These are phyloP conservation scores for Phytomonas sp. DNA, from an alignment of 208 protist genomes.

Conservation along the genomic window DNA sequence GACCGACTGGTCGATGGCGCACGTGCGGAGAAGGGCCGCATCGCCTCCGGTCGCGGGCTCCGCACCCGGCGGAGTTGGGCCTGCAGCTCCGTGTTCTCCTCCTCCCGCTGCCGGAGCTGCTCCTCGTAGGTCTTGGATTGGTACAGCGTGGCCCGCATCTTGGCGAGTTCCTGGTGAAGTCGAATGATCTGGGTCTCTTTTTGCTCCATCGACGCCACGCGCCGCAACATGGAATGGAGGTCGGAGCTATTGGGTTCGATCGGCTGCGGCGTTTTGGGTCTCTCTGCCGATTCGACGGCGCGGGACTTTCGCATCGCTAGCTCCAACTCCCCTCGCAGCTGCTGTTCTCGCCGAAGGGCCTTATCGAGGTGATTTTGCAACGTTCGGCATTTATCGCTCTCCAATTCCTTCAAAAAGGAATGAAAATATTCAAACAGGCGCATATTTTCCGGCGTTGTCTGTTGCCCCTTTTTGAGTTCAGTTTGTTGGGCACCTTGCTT, in stretches of 20 bases:
- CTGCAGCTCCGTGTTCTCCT: slow-evolving; percentile 29
- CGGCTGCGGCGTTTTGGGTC: background rate
- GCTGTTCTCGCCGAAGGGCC: background rate
- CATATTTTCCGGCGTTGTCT: background rate
- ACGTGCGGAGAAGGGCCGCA: slow-evolving; percentile 5
- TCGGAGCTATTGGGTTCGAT: background rate
- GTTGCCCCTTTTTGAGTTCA: slow-evolving; percentile 27
- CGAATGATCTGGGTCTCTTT: slow-evolving; percentile 24
- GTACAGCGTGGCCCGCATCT: slow-evolving; percentile 33
- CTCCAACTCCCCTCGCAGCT: background rate
- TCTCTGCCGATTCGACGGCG: background rate
- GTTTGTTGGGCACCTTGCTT: slow-evolving; percentile 35
- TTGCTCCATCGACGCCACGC: slow-evolving; percentile 6
- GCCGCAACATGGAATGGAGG: background rate
- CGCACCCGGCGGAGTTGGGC: slow-evolving; percentile 27
- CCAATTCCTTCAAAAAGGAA: background rate
- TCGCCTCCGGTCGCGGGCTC: slow-evolving; percentile 22
- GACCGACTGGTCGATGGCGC: background rate
- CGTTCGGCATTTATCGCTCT: background rate
- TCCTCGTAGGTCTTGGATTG: slow-evolving; percentile 11
- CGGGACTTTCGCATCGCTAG: slow-evolving; percentile 4
- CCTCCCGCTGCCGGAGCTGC: slow-evolving; percentile 11
- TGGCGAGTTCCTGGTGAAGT: slow-evolving; percentile 65
- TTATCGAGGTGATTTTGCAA: background rate
- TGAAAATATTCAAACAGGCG: background rate